phyloP scores from a whole-genome alignment of 1,284 basidiomycete species.

The Ustilago sp. region DNA sequence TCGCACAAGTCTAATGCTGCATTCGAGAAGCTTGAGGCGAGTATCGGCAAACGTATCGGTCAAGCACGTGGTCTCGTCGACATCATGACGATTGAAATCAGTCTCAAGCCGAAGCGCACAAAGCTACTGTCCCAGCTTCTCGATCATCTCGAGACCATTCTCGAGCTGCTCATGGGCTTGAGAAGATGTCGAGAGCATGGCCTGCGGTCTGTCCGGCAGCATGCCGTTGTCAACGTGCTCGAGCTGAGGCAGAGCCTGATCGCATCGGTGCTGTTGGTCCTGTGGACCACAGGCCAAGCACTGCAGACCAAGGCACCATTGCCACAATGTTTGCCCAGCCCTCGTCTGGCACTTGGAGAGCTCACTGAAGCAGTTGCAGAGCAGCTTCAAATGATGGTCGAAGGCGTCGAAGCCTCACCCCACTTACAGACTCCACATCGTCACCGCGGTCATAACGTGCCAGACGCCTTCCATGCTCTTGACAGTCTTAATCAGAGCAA shows the following conservation, averaged over 20 bases:
- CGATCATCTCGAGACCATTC: conserved; percentile 69
- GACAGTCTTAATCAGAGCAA: conserved; percentile 25
- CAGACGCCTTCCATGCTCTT: conserved; percentile 45
- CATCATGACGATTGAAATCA: conserved; percentile 69
- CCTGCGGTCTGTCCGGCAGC: conserved; percentile 65
- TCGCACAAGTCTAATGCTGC: conserved; percentile 36
- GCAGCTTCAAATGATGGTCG: conserved; percentile 30
- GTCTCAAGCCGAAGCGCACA: conserved; percentile 71
- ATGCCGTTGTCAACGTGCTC: conserved; percentile 72
- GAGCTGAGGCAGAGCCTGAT: conserved; percentile 71
- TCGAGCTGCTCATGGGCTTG: conserved; percentile 70
- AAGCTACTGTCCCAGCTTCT: conserved; percentile 70
- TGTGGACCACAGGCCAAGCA: conserved; percentile 71
- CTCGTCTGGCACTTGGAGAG: conserved; percentile 67
- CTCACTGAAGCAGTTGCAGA: conserved; percentile 55
- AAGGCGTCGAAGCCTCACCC: conserved; percentile 5
- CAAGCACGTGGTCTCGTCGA: conserved; percentile 69
- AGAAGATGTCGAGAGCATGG: conserved; percentile 70
- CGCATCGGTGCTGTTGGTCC: conserved; percentile 70
- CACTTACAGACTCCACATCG: not conserved
- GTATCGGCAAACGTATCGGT: conserved; percentile 65
- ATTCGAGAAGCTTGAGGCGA: conserved; percentile 60
- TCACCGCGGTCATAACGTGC: conserved; percentile 5
- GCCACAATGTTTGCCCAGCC: conserved; percentile 72
- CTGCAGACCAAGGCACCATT: conserved; percentile 71